Evolutionary conservation across 768 basidiomycete species (phyloP), one percentile per base, ranked within the genome.

Genomic region (Leccinum obscurum): DNA sequence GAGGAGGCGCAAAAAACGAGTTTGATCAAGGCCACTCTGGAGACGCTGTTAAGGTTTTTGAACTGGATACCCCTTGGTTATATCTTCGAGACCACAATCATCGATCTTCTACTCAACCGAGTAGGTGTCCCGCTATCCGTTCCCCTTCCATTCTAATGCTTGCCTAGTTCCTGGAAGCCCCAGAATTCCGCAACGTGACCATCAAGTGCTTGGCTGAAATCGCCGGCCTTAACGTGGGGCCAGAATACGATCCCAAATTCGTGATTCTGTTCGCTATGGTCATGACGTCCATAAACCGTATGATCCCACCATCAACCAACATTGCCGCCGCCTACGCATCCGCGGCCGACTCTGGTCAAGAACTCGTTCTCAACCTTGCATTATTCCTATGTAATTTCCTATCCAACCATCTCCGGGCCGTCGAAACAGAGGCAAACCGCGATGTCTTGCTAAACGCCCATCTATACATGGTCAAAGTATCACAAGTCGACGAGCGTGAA

Each of bases 51-150:
- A 62, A 83, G 94, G 56, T 99, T 99, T 83, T 78, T 99, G 68
- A 98, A 98, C 74, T 98, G 97, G 97, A 99, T 99, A 69, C 97
- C 97, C 53, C 80, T 99, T 54, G 97, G 96, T 22, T 99, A 96
- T 73, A 98, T 99, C 67, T 99, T 98, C 69, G 97, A 98, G 77
- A 98, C 97, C 1, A 92, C 90, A 37, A 89, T 99, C 67, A 98
- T 98, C 62, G 97, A 99, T 75, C 83, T 93, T 57, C 82, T 99
- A 17, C 83, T 98, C 35, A 89, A 87, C 70, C 85, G 96, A 67
- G 95, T 97, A 77, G 76, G 91, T 83, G 44, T 37, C 14, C 22
- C 49, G 57, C 39, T 30, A 24, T 65, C 53, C 62, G 24, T 59
- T 49, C 54, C 5, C 65, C 48, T 62, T 55, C 59, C 7, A 20